Evolutionary conservation across 2,329 filamentous ascomycete species (phyloP).

Genomic region (Exophiala oligosperma): DNA sequence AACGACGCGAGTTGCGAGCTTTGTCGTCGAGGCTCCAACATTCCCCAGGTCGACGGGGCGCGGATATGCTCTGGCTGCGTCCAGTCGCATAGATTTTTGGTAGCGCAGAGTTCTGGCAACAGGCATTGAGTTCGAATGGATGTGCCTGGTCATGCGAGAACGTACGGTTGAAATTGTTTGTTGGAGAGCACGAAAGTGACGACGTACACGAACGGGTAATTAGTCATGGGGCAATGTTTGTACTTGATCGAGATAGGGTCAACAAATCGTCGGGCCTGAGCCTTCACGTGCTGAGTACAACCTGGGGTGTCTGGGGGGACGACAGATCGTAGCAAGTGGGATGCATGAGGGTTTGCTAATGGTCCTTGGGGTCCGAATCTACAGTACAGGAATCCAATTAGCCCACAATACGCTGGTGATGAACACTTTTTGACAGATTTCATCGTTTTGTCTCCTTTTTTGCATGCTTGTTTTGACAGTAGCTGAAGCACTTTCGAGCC

Average conservation of each 20-base stretch:
- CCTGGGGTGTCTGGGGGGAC: no score
- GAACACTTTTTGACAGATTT: slow-evolving; percentile 13
- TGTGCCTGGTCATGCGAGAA: no score
- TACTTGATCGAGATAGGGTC: no score
- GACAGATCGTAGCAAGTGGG: background rate
- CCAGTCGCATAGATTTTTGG: slow-evolving; percentile 3
- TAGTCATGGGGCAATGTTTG: no score
- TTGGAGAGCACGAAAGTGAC: no score
- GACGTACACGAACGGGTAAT: no score
- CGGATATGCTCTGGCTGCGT: slow-evolving; percentile 4
- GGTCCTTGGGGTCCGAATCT: background rate
- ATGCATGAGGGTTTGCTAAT: background rate
- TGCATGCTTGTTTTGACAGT: slow-evolving; percentile 13
- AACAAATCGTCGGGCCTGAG: no score
- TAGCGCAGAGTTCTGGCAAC: background rate
- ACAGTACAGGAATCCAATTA: background rate
- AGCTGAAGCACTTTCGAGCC: slow-evolving; percentile 26
- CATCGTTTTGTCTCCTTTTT: slow-evolving; percentile 18
- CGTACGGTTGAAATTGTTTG: no score
- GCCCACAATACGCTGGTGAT: background rate
- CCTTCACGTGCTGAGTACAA: no score
- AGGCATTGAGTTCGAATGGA: background rate
- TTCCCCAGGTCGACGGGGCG: background rate
- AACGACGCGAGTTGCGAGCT: slow-evolving; percentile 4
- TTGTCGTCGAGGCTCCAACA: background rate